Evolutionary conservation across 2,329 filamentous ascomycete species (phyloP).

Genomic region (Xylaria sp.): DNA sequence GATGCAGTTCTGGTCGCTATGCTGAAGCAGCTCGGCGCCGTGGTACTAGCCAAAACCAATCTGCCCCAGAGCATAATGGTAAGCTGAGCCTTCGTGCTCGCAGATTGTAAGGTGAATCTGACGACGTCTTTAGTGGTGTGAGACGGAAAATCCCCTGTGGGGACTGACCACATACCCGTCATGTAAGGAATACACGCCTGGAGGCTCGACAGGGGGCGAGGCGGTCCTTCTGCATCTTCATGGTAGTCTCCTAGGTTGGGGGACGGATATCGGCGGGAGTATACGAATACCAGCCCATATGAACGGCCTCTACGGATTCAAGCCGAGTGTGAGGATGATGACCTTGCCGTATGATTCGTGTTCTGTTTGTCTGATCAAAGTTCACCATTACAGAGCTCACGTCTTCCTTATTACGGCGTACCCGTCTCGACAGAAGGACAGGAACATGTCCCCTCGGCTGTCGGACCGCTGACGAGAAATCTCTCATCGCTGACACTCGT

Average conservation of each 20-base stretch:
- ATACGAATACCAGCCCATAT: constrained; percentile 52
- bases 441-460: constrained; percentile 63
- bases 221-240: constrained; percentile 28
- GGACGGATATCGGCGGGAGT: constrained; percentile 56
- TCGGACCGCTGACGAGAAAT: constrained; percentile 61
- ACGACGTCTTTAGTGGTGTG: constrained; percentile 47
- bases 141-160: constrained; percentile 57
- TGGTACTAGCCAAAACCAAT: constrained; percentile 57
- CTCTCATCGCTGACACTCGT: constrained; percentile 52
- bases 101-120: constrained; percentile 51
- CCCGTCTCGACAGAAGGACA: constrained; percentile 66
- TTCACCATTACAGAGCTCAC: constrained; percentile 48
- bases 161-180: constrained; percentile 51
- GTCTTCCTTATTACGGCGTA: constrained; percentile 61
- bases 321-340: constrained; percentile 46
- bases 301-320: constrained; percentile 52
- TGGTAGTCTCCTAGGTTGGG: constrained; percentile 48
- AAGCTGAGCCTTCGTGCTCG: constrained; percentile 42
- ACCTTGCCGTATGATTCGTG: constrained; percentile 35
- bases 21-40: constrained; percentile 51
- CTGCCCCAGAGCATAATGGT: constrained; percentile 38
- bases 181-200: constrained; percentile 46
- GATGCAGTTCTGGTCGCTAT: constrained; percentile 55
- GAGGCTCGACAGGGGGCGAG: constrained; percentile 42
- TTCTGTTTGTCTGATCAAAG: neutral